Conservation (phyloP, 108 stramenopile genomes). For the Epithemia pelagica region DNA sequence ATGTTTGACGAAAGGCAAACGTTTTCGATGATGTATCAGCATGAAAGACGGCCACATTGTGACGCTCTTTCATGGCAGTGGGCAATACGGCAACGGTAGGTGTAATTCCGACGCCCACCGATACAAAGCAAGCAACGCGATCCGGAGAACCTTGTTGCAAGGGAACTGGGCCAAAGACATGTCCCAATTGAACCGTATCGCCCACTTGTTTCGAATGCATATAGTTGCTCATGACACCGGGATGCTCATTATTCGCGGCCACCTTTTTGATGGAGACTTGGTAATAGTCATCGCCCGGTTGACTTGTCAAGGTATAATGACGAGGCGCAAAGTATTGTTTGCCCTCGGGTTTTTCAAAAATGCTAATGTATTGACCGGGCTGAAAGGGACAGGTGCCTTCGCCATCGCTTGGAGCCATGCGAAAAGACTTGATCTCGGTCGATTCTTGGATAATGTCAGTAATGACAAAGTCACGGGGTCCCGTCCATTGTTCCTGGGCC, state of each 20-base stretch:
- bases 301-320: background rate
- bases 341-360: background rate
- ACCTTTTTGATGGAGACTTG: slow-evolving; percentile 14
- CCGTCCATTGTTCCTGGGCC: slow-evolving; percentile 11
- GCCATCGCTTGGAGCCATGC: background rate
- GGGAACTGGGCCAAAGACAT: slow-evolving; percentile 5
- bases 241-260: background rate
- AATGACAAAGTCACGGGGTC: slow-evolving; percentile 5
- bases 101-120: slow-evolving; percentile 13
- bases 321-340: background rate
- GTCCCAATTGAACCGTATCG: slow-evolving; percentile 2
- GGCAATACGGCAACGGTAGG: slow-evolving; percentile 3
- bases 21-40: no score
- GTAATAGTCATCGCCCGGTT: slow-evolving; percentile 3
- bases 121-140: background rate
- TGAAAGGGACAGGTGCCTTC: background rate
- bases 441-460: slow-evolving; percentile 7
- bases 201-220: slow-evolving; percentile 3
- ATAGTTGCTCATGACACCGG: background rate
- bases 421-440: slow-evolving; percentile 2
- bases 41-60: background rate
- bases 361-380: background rate
- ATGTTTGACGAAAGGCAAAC: no score
- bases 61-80: background rate
- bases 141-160: background rate